Evolutionary conservation across 2,329 filamentous ascomycete genomes (phyloP), one percentile per base, ranked within the genome.

Genomic region (Malbranchea zuffiana): DNA sequence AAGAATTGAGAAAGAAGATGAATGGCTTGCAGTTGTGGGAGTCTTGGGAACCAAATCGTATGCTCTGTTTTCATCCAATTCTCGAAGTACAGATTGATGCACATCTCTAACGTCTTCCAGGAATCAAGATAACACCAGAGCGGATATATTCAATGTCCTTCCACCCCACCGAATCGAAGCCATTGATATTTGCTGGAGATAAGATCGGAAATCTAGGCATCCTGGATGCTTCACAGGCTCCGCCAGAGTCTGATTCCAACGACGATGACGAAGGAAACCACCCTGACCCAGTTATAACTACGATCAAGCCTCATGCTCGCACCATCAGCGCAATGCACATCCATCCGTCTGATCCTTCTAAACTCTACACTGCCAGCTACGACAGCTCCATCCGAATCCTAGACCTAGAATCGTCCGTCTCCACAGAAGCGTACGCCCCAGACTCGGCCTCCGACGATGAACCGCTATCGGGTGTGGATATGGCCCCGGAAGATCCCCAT

Each of bases 201-300:
- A 98, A 98, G 56, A 72, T 92, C 46, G 88, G 90, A 1, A 82
- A 85, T 16, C 69, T 96, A 41, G 90, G 90, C 0, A 75, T 98
- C 1, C 88, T 95, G 37, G 88, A 98, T 53, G 86, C 80, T 1
- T 87, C 82, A 0, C 85, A 92, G 47, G 71, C 72, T 2, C 63
- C 65, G 54, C 2, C 52, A 71, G n/a, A 63, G 71, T 28, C 17
- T 45, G 47, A 53, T n/a, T 78, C 82, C 3, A 78, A 82, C 18
- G 80, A 83, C 6, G 73, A 75, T 18, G 73, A 74, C 25, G 80
- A 83, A 2, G 69, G 69, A 1, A 72, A 80, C 0, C 61, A 71
- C 7, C 65, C 78, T 0, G 76, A 84, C 23, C 87, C 87, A 0
- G 71, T 77, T n/a, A 83, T 96, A 11, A 82, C 84, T 0, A 87